A percentile compares a stretch with the other conserved stretches of the same genome.
phyloP scores from a whole-genome alignment of 208 protist species.

The Crithidia bombi region DNA sequence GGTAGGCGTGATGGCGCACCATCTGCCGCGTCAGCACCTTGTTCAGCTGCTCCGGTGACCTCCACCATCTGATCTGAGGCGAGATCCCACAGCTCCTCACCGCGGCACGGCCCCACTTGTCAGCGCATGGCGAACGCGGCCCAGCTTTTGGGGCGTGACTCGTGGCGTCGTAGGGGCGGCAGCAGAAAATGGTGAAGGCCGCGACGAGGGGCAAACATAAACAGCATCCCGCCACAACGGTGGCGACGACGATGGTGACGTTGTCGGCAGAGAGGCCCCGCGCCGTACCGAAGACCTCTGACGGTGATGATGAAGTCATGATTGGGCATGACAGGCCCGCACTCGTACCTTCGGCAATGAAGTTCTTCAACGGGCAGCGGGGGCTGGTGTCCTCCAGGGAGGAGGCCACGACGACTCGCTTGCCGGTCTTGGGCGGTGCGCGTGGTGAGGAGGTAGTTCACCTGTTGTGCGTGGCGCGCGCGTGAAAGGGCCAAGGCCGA shows the following conservation, averaged over 20 bases:
- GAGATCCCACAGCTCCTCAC: slow-evolving; percentile 68
- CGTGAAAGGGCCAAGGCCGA: slow-evolving; percentile 7
- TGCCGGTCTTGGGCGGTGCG: neutral
- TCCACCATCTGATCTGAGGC: slow-evolving; percentile 61
- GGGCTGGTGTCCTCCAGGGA: slow-evolving; percentile 18
- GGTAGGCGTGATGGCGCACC: slow-evolving; percentile 52
- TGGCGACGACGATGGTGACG: slow-evolving; percentile 12
- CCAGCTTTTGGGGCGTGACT: slow-evolving; percentile 65
- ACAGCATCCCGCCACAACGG: slow-evolving; percentile 6
- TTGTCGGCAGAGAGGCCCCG: slow-evolving; percentile 8
- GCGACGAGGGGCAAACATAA: slow-evolving; percentile 34
- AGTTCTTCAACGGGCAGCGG: neutral
- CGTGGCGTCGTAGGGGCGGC: slow-evolving; percentile 51
- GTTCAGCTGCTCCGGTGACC: slow-evolving; percentile 54
- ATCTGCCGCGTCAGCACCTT: slow-evolving; percentile 47
- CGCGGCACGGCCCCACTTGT: slow-evolving; percentile 67
- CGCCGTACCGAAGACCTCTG: slow-evolving; percentile 8
- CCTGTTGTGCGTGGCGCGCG: slow-evolving; percentile 14
- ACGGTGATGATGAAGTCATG: slow-evolving; percentile 14
- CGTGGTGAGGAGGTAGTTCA: slow-evolving; percentile 69
- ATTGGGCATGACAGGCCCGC: slow-evolving; percentile 8
- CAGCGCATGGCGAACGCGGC: slow-evolving; percentile 75
- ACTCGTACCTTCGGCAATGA: slow-evolving; percentile 2
- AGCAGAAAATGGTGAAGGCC: slow-evolving; percentile 36
- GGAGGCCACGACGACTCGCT: slow-evolving; percentile 23